Base-by-base conservation (phyloP, 257 asterid species). In the Fraxinus americana region DNA sequence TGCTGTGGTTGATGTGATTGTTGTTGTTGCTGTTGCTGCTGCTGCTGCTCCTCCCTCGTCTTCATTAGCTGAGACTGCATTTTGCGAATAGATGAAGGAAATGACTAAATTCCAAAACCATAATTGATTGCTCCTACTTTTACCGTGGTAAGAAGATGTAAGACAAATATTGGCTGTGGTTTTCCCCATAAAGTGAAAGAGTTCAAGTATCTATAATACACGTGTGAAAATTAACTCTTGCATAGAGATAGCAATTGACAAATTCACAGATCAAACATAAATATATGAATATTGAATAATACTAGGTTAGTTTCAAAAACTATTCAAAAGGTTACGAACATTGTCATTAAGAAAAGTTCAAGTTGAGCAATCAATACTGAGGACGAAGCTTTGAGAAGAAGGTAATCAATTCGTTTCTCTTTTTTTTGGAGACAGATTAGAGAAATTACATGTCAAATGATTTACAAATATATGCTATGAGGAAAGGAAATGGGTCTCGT, bases 1-100 rank as follows among this genome's bases (percentile, higher is more conserved):
- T 88, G 96, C 10, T 82, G 90, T 48, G 82, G 79, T 23, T 86
- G 92, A 38, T 84, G 88, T 1, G 87, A 86, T 70, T 87, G 98
- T 32, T 83, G 89, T 12, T 79, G 67, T 7, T 54, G 54, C 54
- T 45, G 61, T 19, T 50, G 65, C 1, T 54, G 65, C 7, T 54
- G 63, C 30, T 59, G 98, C 74, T 95, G 99, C 75, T 94, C 97
- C 85, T 96, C 99, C 82, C 98, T 91, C 38, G 97, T 90, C 86
- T 93, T 96, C 89, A 93, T 91, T 79, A 89, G 73, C 79, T 96
- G 99, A 75, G 98, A 89, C 99, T 96, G 90, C 86, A 82, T 68
- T 75, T 41, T 52, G 50, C 79, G 67, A 68, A 63, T 27, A 63
- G 69, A 66, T 38, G 74, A 75, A 59, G 41, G 27, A 32, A 67